Percentiles rank a stretch among this genome's conserved stretches.
These are phyloP conservation scores for Hericium rajendrae DNA, from an alignment of 768 basidiomycete genomes.

Conservation along the genomic window DNA sequence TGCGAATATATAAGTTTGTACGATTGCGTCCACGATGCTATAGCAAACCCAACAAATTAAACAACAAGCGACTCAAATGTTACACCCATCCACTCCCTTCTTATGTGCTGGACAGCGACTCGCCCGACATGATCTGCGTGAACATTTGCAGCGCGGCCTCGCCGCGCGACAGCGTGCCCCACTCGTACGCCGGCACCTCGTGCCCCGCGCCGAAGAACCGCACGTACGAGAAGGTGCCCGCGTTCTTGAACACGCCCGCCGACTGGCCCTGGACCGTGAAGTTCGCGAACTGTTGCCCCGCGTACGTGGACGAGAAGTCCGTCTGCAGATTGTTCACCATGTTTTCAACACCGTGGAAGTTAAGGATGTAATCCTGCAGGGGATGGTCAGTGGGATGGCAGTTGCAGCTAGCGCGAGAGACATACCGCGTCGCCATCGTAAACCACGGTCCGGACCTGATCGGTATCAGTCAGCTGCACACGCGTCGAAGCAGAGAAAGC, in stretches of 20 bases:
- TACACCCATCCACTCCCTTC: background rate
- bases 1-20: no score
- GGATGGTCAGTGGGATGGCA: background rate
- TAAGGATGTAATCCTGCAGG: constrained; percentile 36
- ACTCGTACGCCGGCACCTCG: constrained; percentile 22
- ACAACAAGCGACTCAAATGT: background rate
- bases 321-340: constrained; percentile 46
- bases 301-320: constrained; percentile 31
- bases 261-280: constrained; percentile 41
- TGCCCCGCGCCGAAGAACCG: constrained; percentile 36
- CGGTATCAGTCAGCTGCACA: background rate
- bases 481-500: background rate
- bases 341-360: constrained; percentile 45
- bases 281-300: constrained; percentile 32
- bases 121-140: constrained; percentile 22
- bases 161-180: constrained; percentile 16
- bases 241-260: constrained; percentile 49
- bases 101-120: constrained; percentile 17
- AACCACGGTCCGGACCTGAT: constrained; percentile 29
- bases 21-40: no score
- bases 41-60: no score
- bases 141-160: constrained; percentile 23
- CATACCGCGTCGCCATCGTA: constrained; percentile 22
- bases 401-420: background rate
- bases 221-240: constrained; percentile 47